phyloP scores from a whole-genome alignment of 441 rosid species.

The Metrosideros polymorpha region DNA sequence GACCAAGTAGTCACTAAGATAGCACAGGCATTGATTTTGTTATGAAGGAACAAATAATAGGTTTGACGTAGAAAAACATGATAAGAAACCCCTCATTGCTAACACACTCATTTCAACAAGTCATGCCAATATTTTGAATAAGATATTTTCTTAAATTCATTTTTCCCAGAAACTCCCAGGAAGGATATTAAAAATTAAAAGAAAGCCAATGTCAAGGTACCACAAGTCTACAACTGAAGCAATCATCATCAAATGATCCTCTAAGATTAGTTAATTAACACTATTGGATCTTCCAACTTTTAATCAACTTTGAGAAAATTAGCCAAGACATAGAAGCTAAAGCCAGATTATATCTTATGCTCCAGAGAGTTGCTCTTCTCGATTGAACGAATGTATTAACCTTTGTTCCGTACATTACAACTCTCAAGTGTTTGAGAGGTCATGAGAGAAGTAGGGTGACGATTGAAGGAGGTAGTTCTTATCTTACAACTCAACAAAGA shows the following conservation, averaged over 20 bases:
- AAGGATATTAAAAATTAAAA: not conserved
- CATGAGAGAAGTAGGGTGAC: not conserved
- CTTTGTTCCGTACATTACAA: not conserved
- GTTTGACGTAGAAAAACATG: no score
- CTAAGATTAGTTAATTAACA: not conserved
- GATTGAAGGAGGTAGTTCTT: not conserved
- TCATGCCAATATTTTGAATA: no score
- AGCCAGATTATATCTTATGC: not conserved
- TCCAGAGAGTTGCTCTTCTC: not conserved
- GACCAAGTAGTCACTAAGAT: no score
- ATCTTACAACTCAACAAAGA: not conserved
- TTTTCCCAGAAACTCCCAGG: not conserved
- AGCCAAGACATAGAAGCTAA: not conserved
- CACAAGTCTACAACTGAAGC: not conserved
- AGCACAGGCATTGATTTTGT: no score
- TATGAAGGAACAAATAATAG: no score
- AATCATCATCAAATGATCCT: not conserved
- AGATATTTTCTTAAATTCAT: not conserved
- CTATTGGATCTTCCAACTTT: not conserved
- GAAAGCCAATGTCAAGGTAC: not conserved
- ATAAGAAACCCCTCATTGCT: not conserved
- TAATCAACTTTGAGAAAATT: not conserved
- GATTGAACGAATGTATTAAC: not conserved
- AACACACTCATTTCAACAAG: not conserved
- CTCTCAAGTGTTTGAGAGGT: not conserved